Evolutionary conservation across 345 rosid genomes (phyloP), one percentile per base, ranked within the genome.

Genomic region (Raphanus sativus): DNA sequence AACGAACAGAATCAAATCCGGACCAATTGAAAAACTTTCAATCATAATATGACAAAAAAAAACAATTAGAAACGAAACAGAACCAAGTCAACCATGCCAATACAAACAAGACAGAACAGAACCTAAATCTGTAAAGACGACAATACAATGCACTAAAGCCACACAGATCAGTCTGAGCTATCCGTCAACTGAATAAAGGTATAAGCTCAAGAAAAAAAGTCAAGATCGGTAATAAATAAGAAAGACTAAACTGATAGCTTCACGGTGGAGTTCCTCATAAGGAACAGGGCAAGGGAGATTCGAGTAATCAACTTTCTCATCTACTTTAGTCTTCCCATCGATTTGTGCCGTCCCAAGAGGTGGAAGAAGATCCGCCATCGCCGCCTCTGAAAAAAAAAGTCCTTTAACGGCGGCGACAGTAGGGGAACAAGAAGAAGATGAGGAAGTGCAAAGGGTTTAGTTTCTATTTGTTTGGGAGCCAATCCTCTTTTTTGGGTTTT

Each of bases 221-320:
- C 24, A n/a, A 25, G 8, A 56, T 56, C 62, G 62, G 62, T 48
- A n/a, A 24, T 2, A 26, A 60, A 60, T 26, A 38, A 9, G 38
- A 61, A 5, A 30, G 32, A 86, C 92, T 77, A 48, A 81, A 94
- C 97, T 91, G 73, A 90, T 81, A 75, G 96, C 94, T 85, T 94
- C 97, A 2, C 98, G 96, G 81, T 91, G 93, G 82, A 91, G 80
- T 81, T 94, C 98, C 70, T 94, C 98, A 45, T 87, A 94, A 28
- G 98, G 91, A 82, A 91, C 81, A 66, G 98, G 98, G 76, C 96
- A 91, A 59, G 96, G 96, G 56, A 94, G 91, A 69, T 89, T 85
- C 65, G 81, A 65, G 87, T 88, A 94, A 74, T 94, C 93, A 6
- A 84, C 87, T 79, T 85, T 90, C 81, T 86, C 90, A 28, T 72